Evolutionary conservation across 805 yeast genomes (phyloP).

Genomic region (Sugiyamaella americana): DNA sequence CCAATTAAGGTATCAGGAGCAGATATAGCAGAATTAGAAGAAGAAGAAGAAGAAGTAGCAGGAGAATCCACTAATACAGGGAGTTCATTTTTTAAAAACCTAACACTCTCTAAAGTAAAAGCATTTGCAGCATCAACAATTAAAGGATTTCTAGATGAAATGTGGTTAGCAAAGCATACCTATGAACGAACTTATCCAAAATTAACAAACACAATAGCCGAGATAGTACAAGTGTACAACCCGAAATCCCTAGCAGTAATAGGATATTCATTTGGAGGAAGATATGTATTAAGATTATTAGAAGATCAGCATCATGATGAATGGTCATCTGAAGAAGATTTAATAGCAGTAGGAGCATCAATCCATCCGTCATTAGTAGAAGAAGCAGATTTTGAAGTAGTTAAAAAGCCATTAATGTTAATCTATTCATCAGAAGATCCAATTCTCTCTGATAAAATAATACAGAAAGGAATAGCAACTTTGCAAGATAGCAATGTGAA

Average conservation of each 20-base stretch:
- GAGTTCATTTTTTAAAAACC: constrained; percentile 1
- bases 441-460: constrained; percentile 22
- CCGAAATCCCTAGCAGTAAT: constrained; percentile 27
- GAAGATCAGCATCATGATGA: constrained; percentile 21
- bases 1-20: constrained; percentile 25
- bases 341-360: constrained; percentile 25
- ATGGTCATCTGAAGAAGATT: constrained; percentile 24
- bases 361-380: constrained; percentile 29
- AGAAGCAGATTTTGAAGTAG: constrained; percentile 23
- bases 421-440: constrained; percentile 26
- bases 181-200: constrained; percentile 27
- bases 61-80: not conserved
- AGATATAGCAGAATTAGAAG: constrained; percentile 9
- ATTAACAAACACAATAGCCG: constrained; percentile 24
- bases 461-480: constrained; percentile 18
- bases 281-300: constrained; percentile 28
- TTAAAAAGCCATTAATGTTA: constrained; percentile 26
- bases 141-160: constrained; percentile 31
- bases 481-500: constrained; percentile 14
- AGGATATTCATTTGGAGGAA: constrained; percentile 32
- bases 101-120: constrained; percentile 19
- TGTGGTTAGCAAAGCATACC: constrained; percentile 34
- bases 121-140: constrained; percentile 24
- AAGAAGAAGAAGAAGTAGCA: not conserved
- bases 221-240: constrained; percentile 25